Evolutionary conservation across 2,329 filamentous ascomycete genomes (phyloP).

Genomic region (Nigrograna mackinnonii): DNA sequence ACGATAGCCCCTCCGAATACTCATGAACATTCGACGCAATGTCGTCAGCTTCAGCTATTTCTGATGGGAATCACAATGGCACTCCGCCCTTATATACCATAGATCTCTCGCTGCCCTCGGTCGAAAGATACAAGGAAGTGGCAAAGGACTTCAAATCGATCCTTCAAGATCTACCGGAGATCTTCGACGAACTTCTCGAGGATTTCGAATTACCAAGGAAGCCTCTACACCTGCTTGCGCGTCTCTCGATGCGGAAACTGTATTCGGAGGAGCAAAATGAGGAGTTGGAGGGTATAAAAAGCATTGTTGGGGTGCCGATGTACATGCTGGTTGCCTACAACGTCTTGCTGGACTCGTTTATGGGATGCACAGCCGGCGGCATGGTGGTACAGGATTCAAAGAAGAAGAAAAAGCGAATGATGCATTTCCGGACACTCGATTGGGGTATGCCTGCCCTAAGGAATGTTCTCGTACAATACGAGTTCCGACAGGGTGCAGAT

Average conservation of each 20-base stretch:
- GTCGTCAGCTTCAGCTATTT: no score
- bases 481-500: conserved; percentile 37
- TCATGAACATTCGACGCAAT: no score
- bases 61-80: no score
- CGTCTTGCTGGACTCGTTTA: conserved; percentile 63
- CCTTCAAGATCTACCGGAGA: conserved; percentile 46
- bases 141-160: conserved; percentile 49
- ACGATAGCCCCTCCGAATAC: no score
- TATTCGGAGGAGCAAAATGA: conserved; percentile 60
- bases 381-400: conserved; percentile 29
- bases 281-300: conserved; percentile 63
- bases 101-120: conserved; percentile 58
- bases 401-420: conserved; percentile 39
- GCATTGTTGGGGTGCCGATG: conserved; percentile 55
- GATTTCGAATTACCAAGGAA: conserved; percentile 13
- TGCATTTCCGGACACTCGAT: conserved; percentile 60
- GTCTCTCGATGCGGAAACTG: conserved; percentile 54
- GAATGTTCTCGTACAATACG: conserved; percentile 44
- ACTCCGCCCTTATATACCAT: conserved; percentile 50
- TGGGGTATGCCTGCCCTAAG: conserved; percentile 52
- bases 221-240: conserved; percentile 40
- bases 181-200: conserved; percentile 57
- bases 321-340: conserved; percentile 67
- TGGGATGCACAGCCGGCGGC: conserved; percentile 68
- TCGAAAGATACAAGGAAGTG: conserved; percentile 55